Evolutionary conservation across 192 early-diverging fungal species (phyloP), one percentile per base, ranked within the genome.

Genomic region (Linnemannia elongata): DNA sequence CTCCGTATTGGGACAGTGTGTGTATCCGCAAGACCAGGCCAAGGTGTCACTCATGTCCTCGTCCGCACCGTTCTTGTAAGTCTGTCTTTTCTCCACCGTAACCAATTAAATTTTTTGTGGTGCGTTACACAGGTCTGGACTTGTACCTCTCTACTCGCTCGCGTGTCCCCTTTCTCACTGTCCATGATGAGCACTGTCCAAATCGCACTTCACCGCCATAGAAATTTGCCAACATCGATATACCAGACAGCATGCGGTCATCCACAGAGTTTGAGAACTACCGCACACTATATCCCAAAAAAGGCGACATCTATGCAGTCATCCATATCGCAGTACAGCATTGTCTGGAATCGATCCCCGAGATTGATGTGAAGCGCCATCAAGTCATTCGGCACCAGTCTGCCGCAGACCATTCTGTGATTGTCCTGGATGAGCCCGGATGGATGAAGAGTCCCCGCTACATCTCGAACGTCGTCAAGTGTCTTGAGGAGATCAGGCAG

Each of bases 1-100:
- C 68, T 85, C 6, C 49, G 74, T 17, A 70, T 85, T n/a, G 83
- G 83, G 1, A 85, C 83, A 12, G 42, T 85, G 2, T 85, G 83
- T 47, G 76, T 85, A 24, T 85, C 83, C 4, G 33, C 30, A 24
- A 79, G 42, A 45, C 33, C 60, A 33, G 74, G 52, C 9, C 71
- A 79, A 20, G 55, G 44, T 39, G 74, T 42, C 10, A 85, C 63
- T 27, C 83, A 80, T 69, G 75, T 85, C 36, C 73, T 85, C 15
- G 78, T 85, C 30, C 77, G 83, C 8, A 85, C 83, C 9, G 74
- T 85, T 57, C 73, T 85, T 30, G 83, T 85, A 79, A 71, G 83
- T 68, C 35, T 6, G 36, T n/a, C 44, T 41, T 71, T 20, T 17
- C 4, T 47, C 45, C 5, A 13, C 22, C 75, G 30, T 18, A 6